phyloP scores from a whole-genome alignment of 2,329 filamentous ascomycete genomes.

The Sporothrix schenckii region DNA sequence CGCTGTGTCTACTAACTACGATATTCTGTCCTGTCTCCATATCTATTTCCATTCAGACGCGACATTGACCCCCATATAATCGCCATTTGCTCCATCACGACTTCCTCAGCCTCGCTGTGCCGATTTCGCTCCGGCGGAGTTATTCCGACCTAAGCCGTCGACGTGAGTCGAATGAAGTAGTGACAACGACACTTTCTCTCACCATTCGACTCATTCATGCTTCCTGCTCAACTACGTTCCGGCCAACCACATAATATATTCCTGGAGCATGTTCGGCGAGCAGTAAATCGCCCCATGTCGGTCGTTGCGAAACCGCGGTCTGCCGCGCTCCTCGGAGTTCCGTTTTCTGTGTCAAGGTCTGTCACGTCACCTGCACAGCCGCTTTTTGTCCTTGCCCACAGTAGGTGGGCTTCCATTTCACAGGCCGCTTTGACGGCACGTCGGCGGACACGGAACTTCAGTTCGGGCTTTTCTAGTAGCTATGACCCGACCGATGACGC shows the following conservation, averaged over 20 bases:
- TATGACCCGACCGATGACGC: constrained; percentile 59
- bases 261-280: constrained; percentile 23
- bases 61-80: not conserved
- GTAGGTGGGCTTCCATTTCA: constrained; percentile 42
- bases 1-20: not conserved
- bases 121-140: constrained; percentile 26
- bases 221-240: not conserved
- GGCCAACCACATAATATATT: not conserved
- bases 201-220: not conserved
- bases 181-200: not conserved
- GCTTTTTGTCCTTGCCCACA: not conserved
- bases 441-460: constrained; percentile 55
- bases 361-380: not conserved
- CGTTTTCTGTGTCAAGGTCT: not conserved
- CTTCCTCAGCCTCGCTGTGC: constrained; percentile 10
- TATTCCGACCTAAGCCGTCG: constrained; percentile 14
- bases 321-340: constrained; percentile 28
- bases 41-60: not conserved
- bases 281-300: constrained; percentile 31
- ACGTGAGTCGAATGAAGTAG: not conserved
- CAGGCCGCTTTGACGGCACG: constrained; percentile 40
- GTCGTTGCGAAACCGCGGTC: constrained; percentile 33
- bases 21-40: too few relatives aligned
- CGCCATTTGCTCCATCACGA: not conserved
- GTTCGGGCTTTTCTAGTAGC: constrained; percentile 60